Conservation (phyloP, 179 eudicot genomes). For the Corrigiola litoralis region DNA sequence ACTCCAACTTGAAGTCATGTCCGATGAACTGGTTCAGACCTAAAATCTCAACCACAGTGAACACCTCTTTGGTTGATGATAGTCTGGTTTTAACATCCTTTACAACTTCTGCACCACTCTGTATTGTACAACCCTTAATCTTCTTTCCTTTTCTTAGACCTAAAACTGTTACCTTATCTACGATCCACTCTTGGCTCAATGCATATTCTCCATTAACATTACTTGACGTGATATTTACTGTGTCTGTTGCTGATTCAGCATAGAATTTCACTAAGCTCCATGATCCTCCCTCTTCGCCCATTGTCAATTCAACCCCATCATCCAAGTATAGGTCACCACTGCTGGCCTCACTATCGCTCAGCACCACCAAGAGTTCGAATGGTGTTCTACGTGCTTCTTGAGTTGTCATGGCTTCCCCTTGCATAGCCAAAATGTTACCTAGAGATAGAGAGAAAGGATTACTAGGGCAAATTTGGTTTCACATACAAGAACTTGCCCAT, state of each 20-base stretch:
- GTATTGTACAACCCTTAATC: constrained; percentile 15
- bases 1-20: constrained; percentile 17
- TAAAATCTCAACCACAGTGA: constrained; percentile 23
- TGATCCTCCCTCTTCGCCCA: constrained; percentile 44
- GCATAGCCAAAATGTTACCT: constrained; percentile 59
- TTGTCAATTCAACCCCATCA: constrained; percentile 47
- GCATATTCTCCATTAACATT: constrained; percentile 39
- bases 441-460: too few relatives aligned
- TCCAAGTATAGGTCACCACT: constrained; percentile 62
- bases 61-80: constrained; percentile 9
- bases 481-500: too few relatives aligned
- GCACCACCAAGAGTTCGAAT: constrained; percentile 48
- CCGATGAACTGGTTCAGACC: constrained; percentile 21
- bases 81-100: not conserved
- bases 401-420: constrained; percentile 67
- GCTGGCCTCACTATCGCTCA: constrained; percentile 24
- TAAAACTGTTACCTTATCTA: constrained; percentile 14
- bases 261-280: constrained; percentile 55
- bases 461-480: too few relatives aligned
- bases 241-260: constrained; percentile 17
- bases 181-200: constrained; percentile 26
- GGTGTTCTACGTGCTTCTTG: constrained; percentile 53
- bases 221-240: constrained; percentile 28
- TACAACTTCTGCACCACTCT: not conserved
- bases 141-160: constrained; percentile 18